phyloP scores from a whole-genome alignment of 441 rosid genomes.

The Corymbia calophylla region DNA sequence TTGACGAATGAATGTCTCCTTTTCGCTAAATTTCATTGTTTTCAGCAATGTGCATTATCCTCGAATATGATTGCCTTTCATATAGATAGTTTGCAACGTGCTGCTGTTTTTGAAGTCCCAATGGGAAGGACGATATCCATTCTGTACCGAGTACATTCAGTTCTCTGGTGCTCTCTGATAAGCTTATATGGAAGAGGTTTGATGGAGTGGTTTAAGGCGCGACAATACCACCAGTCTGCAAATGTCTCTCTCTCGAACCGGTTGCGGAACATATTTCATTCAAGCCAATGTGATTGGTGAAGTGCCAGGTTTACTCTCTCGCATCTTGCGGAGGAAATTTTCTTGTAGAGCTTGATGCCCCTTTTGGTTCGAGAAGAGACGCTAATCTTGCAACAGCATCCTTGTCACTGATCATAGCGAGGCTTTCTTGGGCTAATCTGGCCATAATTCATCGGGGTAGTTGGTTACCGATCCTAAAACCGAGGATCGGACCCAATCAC shows the following conservation, averaged over 20 bases:
- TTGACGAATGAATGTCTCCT: conserved; percentile 32
- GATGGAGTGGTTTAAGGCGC: background rate
- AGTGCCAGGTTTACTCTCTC: too few species aligned
- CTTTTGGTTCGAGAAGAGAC: background rate
- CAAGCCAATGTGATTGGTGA: background rate
- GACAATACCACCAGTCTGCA: background rate
- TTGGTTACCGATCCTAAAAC: too few species aligned
- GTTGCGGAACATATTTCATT: background rate
- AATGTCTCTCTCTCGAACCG: background rate
- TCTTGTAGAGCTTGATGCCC: background rate
- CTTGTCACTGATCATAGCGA: background rate
- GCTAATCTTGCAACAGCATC: background rate
- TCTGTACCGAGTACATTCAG: background rate
- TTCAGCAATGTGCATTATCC: background rate
- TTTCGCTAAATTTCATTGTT: background rate
- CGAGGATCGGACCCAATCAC: too few species aligned
- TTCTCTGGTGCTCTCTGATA: background rate
- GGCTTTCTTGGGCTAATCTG: background rate
- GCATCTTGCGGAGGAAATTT: too few species aligned
- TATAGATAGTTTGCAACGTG: background rate
- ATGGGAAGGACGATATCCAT: background rate
- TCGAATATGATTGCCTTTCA: background rate
- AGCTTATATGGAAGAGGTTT: background rate
- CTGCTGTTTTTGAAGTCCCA: background rate
- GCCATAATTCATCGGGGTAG: too few species aligned